These are phyloP conservation scores for Vigna trinervia DNA, from an alignment of 306 rosid genomes.

Conservation along the genomic window DNA sequence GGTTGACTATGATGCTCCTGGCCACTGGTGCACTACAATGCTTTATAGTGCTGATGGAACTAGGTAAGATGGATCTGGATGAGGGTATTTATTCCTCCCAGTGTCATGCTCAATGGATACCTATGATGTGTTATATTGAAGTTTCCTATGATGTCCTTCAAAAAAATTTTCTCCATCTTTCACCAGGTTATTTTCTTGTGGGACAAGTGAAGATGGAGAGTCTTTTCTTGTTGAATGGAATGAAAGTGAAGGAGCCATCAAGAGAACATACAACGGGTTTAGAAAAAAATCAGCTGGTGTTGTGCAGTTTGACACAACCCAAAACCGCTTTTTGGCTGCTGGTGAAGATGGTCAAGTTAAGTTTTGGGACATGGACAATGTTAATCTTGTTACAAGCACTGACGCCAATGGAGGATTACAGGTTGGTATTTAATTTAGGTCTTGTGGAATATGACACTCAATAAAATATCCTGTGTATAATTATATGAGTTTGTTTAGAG, in stretches of 20 bases:
- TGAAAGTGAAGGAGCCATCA: constrained; percentile 83
- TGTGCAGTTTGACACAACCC: constrained; percentile 88
- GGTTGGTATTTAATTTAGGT: constrained; percentile 44
- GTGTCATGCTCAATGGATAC: constrained; percentile 2
- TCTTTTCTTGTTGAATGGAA: constrained; percentile 90
- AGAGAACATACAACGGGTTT: constrained; percentile 75
- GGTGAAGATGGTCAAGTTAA: constrained; percentile 89
- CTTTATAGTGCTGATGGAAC: constrained; percentile 89
- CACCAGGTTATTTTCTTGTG: constrained; percentile 86
- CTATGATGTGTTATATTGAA: constrained; percentile 23
- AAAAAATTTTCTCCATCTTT: constrained; percentile 24
- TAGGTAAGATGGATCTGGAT: constrained; percentile 60
- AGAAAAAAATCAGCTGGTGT: constrained; percentile 77
- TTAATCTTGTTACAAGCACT: constrained; percentile 53
- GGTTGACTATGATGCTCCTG: constrained; percentile 93
- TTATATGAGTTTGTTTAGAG: constrained; percentile 58
- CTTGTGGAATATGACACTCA: constrained; percentile 17
- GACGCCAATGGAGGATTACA: constrained; percentile 86
- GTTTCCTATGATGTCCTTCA: constrained; percentile 17
- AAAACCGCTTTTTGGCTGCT: constrained; percentile 83
- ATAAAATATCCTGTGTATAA: constrained; percentile 20
- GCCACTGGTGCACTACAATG: constrained; percentile 82
- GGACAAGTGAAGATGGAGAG: constrained; percentile 92
- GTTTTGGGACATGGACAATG: constrained; percentile 90
- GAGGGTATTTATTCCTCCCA: constrained; percentile 7